Base-by-base conservation (phyloP, 2,329 filamentous ascomycete species). In the Tolypocladium nubicola region DNA sequence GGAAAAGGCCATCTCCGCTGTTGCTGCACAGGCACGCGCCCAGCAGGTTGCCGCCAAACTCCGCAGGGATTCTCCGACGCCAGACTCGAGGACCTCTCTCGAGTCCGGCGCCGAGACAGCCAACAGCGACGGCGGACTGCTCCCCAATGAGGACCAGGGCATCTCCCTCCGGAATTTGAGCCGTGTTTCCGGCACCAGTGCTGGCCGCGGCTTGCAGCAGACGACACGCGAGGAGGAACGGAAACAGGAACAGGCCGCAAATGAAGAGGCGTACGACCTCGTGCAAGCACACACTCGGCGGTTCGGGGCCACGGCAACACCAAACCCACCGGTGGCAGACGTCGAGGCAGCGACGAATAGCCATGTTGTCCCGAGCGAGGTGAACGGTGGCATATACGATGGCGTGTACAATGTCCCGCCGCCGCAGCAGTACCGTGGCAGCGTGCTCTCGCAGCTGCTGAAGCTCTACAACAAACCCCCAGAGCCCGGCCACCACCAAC, bases 391-490 rank as follows among this genome's bases (percentile, higher is more conserved):
- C 13, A 68, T 70, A 41, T 75, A 68, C 47, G 75, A 76, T 55
- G 73, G 72, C 13, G 66, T 76, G 5, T 72, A 76, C 45, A 68
- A 70, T 35, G 70, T 77, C 1, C 71, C 75, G 4, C 64, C 71
- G 4, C 75, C 75, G 0, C 60, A 69, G 39, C 67, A 76, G 33
- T 76, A 76, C 53, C 75, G 76, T 2, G 73, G 75, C 21, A 73
- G 75, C 55, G 72, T 78, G 1, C 66, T 79, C 7, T 74, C 75
- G 6, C 74, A 78, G 60, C 71, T 79, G 1, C 60, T 79, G 49
- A 76, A 74, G 65, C 71, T 79, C 13, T 77, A 79, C 63, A 76
- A 76, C 63, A 76, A 76, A 52, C 70, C 71, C 4, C 60, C 68
- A 1, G 72, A 75, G 1, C 60, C 56, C 33, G 57, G 59, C 35